Base-by-base conservation (phyloP, 768 basidiomycete genomes). In the Trametes sanguinea region DNA sequence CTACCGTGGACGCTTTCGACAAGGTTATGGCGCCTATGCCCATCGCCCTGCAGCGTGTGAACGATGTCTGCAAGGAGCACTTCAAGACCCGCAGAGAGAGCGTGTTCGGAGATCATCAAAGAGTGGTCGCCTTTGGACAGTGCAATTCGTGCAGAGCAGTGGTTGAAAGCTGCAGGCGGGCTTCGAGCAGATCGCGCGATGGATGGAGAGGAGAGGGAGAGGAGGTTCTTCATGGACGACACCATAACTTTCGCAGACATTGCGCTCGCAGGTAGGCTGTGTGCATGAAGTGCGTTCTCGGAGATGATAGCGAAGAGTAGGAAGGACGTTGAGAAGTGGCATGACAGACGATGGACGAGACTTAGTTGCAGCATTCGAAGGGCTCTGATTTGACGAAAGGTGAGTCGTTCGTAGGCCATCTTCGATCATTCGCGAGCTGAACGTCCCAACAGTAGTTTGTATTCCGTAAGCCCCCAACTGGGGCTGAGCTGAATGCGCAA, bases 81-180 rank as follows among this genome's bases (percentile, higher is more conserved):
- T 84, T 78, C 68, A 68, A 76, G 44, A 64, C 55, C 3, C 78
- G 76, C 1, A 67, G 78, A n/a, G 69, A 71, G 81, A 6, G 10
- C 7, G n/a, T 45, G 11, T 14, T 52, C 7, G 60, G 64, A 78
- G 0, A 71, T 69, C 37, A 62, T 76, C 46, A 78, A 81, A 65
- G 74, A 78, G 46, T 57, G 76, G 32, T 55, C 70, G 2, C 78
- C 78, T 0, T 60, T 60, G 6, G 62, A 55, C 5, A 57, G 51
- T 42, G 73, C 75, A 6, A 69, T 58, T 40, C 69, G 76, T 8
- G 72, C 72, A 5, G 71, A 59, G 14, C 71, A 74, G 45, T 81
- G 78, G 80, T 69, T 69, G 51, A 69, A 69, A 73, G 60, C 46
- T 80, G 4, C 67, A 75, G 63, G 72, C 52, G 0, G 74, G 60